Base-by-base conservation (phyloP, 2,329 filamentous ascomycete species). In the Diaporthe ilicicola region DNA sequence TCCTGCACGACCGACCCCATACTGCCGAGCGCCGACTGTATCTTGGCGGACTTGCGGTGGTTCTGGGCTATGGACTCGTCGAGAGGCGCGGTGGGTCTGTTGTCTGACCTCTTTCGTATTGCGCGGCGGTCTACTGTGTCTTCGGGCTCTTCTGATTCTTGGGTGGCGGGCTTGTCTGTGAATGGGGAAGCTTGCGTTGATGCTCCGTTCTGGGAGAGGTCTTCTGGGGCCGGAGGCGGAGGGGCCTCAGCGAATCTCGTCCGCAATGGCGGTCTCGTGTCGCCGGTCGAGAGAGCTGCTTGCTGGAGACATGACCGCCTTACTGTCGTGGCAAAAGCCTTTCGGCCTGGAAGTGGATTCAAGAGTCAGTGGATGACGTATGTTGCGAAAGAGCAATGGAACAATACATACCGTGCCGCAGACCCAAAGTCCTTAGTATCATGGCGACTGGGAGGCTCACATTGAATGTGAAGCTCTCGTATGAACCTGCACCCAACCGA, bases 361-460 rank as follows among this genome's bases (percentile, higher is more conserved):
- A 71, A 76, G 64, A 77, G 78, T 78, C 72, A 74, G 54, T 70
- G 24, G 12, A 2, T n/a, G 12, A 3, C 22, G 2, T 44, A 6
- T n/a, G 9, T 8, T 8, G 13, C 0, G n/a, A 3, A 5, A 10
- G 29, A 37, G 37, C n/a, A 10, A 13, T 22, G 5, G 66, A 2
- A 17, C 32, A 19, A 4, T 24, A 76, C 84, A 76, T 81, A 89
- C 88, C 84, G 79, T 88, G 83, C 86, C 87, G 87, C 79, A 85
- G 80, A 67, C 82, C 82, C 74, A 83, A 80, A 78, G 84, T 89
- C 82, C 87, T 85, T 75, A 88, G 76, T 77, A 89, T 88, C 88
- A 90, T 90, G 74, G 77, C 44, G 55, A 42, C 29, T 80, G 80
- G 78, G 76, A 74, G 71, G 76, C 72, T 74, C 74, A 73, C 69